These are phyloP conservation scores for Staphylotrichum longicolle DNA, from an alignment of 495 filamentous ascomycete genomes.

Conservation along the genomic window DNA sequence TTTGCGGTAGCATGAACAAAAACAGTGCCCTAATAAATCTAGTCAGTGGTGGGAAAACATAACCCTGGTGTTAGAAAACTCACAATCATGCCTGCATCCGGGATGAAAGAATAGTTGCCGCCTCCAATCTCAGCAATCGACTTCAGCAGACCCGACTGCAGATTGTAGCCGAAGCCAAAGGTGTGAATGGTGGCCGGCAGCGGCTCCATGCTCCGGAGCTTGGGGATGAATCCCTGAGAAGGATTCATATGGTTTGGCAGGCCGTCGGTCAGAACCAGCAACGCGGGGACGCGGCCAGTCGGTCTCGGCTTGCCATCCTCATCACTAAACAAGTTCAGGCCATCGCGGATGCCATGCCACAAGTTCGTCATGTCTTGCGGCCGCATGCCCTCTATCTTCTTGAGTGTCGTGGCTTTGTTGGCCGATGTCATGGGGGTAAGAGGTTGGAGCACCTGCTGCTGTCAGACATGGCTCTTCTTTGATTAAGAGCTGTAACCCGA, in stretches of 20 bases:
- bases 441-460: conserved; percentile 35
- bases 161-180: conserved; percentile 47
- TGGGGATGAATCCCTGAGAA: conserved; percentile 38
- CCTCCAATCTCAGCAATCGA: conserved; percentile 44
- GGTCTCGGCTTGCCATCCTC: neutral
- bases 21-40: conserved; percentile 37
- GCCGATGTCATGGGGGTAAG: conserved; percentile 37
- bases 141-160: conserved; percentile 44
- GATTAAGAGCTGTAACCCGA: neutral
- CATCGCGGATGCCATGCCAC: conserved; percentile 43
- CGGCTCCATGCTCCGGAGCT: conserved; percentile 34
- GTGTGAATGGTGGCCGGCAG: conserved; percentile 46
- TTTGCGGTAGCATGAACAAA: conserved; percentile 50
- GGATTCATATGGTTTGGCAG: conserved; percentile 43
- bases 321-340: conserved; percentile 36
- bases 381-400: conserved; percentile 36
- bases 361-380: conserved; percentile 37
- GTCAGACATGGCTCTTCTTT: conserved; percentile 8
- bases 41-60: neutral
- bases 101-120: conserved; percentile 49
- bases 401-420: conserved; percentile 33
- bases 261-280: conserved; percentile 52
- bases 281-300: conserved; percentile 35
- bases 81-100: conserved; percentile 51
- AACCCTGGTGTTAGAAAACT: neutral